A percentile compares a stretch with the other conserved stretches of the same genome.
These are phyloP conservation scores for Penicillium aurantiogriseum DNA, from an alignment of 2,329 filamentous ascomycete species.

Conservation along the genomic window DNA sequence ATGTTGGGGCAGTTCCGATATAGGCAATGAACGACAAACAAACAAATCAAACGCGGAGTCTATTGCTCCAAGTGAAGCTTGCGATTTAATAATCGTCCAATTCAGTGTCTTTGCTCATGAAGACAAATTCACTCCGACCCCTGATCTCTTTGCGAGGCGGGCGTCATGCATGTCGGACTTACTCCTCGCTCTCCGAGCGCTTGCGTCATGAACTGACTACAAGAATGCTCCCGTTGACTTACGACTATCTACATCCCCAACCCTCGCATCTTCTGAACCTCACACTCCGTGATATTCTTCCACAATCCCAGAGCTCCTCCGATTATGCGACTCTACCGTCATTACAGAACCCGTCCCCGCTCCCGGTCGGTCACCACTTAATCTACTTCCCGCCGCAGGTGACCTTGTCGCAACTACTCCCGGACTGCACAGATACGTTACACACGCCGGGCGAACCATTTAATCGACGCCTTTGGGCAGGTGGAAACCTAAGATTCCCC, in stretches of 20 bases:
- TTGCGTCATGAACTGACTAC: slow-evolving; percentile 48
- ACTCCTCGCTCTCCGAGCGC: slow-evolving; percentile 38
- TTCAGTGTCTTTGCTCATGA: slow-evolving; percentile 3
- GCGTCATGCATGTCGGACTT: slow-evolving; percentile 14
- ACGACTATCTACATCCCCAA: slow-evolving; percentile 60
- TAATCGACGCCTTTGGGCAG: slow-evolving; percentile 81
- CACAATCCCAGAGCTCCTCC: slow-evolving; percentile 25
- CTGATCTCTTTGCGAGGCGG: slow-evolving; percentile 9
- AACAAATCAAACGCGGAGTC: slow-evolving; percentile 27
- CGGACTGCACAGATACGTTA: slow-evolving; percentile 80
- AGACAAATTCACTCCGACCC: slow-evolving; percentile 1
- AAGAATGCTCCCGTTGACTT: slow-evolving; percentile 50
- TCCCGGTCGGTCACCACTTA: slow-evolving; percentile 67
- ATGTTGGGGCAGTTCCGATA: not conserved
- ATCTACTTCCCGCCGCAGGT: slow-evolving; percentile 80
- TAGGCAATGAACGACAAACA: slow-evolving; percentile 10
- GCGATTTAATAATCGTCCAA: not conserved
- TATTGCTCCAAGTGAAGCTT: slow-evolving; percentile 8
- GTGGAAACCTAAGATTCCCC: slow-evolving; percentile 65
- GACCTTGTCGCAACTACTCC: slow-evolving; percentile 60
- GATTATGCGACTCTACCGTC: slow-evolving; percentile 36
- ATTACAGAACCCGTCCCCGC: slow-evolving; percentile 25
- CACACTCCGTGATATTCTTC: slow-evolving; percentile 59
- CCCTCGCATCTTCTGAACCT: slow-evolving; percentile 65
- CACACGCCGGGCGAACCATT: slow-evolving; percentile 74